A percentile compares a stretch with the other conserved stretches of the same genome.
Conservation (phyloP, 1,284 basidiomycete genomes). For the Tilletia caries region DNA sequence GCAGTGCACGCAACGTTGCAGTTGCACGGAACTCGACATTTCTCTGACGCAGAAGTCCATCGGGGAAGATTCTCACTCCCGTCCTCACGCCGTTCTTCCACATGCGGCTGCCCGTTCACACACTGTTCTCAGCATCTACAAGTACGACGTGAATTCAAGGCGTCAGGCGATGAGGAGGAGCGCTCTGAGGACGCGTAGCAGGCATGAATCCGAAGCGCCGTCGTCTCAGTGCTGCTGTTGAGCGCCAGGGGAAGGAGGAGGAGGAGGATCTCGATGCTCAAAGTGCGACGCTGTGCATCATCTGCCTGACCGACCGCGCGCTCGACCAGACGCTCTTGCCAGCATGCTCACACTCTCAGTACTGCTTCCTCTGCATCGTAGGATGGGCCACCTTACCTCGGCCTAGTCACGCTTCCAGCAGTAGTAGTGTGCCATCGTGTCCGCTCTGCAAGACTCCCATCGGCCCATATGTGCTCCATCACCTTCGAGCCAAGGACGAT, state of each 20-base stretch:
- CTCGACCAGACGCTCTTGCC: not conserved
- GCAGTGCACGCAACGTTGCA: too few relatives aligned
- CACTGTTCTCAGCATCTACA: too few relatives aligned
- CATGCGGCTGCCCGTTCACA: too few relatives aligned
- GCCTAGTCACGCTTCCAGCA: not conserved
- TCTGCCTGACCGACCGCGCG: not conserved
- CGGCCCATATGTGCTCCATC: not conserved
- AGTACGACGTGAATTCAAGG: too few relatives aligned
- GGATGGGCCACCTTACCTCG: constrained; percentile 6
- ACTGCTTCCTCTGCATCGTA: constrained; percentile 13
- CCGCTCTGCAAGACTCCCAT: constrained; percentile 11
- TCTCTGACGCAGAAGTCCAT: too few relatives aligned
- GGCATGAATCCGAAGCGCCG: too few relatives aligned
- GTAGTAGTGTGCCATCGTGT: not conserved
- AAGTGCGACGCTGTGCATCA: not conserved
- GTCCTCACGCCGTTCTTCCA: too few relatives aligned
- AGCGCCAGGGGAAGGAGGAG: not conserved
- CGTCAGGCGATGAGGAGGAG: too few relatives aligned
- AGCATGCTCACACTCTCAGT: constrained; percentile 6
- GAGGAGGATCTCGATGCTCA: not conserved
- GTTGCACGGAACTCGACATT: too few relatives aligned
- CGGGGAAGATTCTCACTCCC: too few relatives aligned
- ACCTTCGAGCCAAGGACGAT: constrained; percentile 1
- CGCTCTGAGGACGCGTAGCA: too few relatives aligned
- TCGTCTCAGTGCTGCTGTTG: too few relatives aligned